Base-by-base conservation (phyloP, 495 filamentous ascomycete genomes). In the Podospora sp. region DNA sequence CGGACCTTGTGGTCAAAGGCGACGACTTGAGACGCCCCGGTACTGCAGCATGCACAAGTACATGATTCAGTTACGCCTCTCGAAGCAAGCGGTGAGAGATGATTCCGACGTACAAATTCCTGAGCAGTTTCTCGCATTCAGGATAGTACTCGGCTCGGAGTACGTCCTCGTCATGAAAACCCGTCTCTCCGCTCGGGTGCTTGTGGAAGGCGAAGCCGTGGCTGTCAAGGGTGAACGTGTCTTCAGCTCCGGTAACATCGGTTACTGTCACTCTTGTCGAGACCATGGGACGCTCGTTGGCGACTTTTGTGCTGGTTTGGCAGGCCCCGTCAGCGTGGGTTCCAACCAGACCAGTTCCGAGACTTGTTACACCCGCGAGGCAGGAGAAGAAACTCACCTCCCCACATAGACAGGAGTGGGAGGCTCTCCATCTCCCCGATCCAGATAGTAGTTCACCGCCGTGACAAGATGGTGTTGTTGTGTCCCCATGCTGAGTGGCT, bases 1-100 rank as follows among this genome's bases (percentile, higher is more conserved):
- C 90, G 89, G 79, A 90, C 86, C 60, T 88, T 91, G 74, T 91
- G 89, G 80, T 91, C 88, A 75, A 90, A 91, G 73, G 89, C 87
- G 78, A 87, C 81, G 74, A 90, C 73, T 22, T 84, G 79, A 40
- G 88, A 78, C 3, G 84, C 84, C 22, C 87, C 88, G n/a, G 89
- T 88, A 25, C 91, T 82, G 57, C 82, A 46, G n/a, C 24, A 33
- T 60, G 29, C 29, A 33, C 3, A 33, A 20, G n/a, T n/a, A n/a
- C 18, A 21, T n/a, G n/a, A 22, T 46, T 46, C 40, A 46, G 36
- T 6, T 11, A 21, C 16, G 25, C 7, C 35, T 25, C 63, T 7
- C 6, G 27, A n/a, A 40, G 46, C 20, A 12, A 25, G 14, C 22
- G 57, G 33, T 5, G n/a, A 0, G 35, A n/a, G 52, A 8, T 27